A percentile compares a stretch with the other conserved stretches of the same genome.
phyloP scores from a whole-genome alignment of 2,329 filamentous ascomycete species.

The Aureobasidium uvarum region DNA sequence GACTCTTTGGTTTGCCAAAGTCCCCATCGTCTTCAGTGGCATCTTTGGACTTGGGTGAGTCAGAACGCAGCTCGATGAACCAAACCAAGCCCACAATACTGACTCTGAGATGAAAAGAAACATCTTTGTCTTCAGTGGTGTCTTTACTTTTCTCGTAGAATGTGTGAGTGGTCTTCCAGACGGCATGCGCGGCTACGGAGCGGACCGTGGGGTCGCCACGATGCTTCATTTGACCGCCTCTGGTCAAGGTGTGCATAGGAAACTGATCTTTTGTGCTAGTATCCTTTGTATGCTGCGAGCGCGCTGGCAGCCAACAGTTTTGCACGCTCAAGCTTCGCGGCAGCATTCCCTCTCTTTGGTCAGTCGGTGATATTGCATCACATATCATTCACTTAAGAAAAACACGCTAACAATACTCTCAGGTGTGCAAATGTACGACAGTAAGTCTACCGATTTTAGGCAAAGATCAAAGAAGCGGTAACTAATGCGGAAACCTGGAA shows the following conservation, averaged over 20 bases:
- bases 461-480: conserved; percentile 40
- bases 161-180: conserved; percentile 41
- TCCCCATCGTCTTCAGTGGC: conserved; percentile 51
- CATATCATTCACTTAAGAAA: background rate
- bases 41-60: conserved; percentile 48
- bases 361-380: background rate
- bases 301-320: conserved; percentile 53
- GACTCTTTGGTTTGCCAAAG: conserved; percentile 35
- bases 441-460: conserved; percentile 40
- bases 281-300: conserved; percentile 51
- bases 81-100: background rate
- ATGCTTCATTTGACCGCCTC: conserved; percentile 19
- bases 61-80: background rate
- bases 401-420: conserved; percentile 39
- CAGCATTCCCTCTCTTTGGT: conserved; percentile 46
- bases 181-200: conserved; percentile 11
- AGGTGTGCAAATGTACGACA: conserved; percentile 52
- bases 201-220: conserved; percentile 20
- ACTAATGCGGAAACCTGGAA: conserved; percentile 39
- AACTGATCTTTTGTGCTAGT: conserved; percentile 35
- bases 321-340: conserved; percentile 50
- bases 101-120: conserved; percentile 29
- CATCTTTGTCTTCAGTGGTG: conserved; percentile 74
- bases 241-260: background rate
- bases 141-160: conserved; percentile 84